Evolutionary conservation across 2,329 filamentous ascomycete species (phyloP).

Genomic region (Aspergillus glaucus): DNA sequence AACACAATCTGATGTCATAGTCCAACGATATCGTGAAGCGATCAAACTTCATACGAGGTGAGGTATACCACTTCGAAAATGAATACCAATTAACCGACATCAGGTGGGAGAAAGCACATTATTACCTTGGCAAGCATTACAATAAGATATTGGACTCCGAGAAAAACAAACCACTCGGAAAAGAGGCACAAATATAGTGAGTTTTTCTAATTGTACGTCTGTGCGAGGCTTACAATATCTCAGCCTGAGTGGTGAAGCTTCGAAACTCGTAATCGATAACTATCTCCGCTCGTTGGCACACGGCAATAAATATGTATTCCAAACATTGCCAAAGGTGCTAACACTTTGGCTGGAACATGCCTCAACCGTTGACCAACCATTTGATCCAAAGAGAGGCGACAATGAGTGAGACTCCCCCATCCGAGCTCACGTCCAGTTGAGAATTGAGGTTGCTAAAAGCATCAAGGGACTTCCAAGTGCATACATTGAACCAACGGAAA

Average conservation of each 20-base stretch:
- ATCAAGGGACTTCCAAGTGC: constrained; percentile 40
- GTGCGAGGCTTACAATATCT: constrained; percentile 14
- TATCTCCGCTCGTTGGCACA: constrained; percentile 80
- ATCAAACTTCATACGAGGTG: constrained; percentile 38
- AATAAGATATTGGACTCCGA: constrained; percentile 92
- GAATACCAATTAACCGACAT: constrained; percentile 4
- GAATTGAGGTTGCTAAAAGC: constrained; percentile 5
- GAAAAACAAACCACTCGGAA: constrained; percentile 65
- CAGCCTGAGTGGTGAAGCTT: constrained; percentile 69
- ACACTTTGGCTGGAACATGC: constrained; percentile 94
- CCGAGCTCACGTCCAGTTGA: background rate
- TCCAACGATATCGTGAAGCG: constrained; percentile 76
- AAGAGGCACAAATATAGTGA: constrained; percentile 66
- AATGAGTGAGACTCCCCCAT: constrained; percentile 30
- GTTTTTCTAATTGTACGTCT: constrained; percentile 7
- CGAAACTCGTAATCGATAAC: constrained; percentile 87
- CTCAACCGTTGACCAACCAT: constrained; percentile 60
- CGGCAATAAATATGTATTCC: constrained; percentile 92
- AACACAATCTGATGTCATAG: constrained; percentile 73
- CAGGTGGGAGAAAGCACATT: constrained; percentile 94
- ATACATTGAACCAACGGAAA: constrained; percentile 48
- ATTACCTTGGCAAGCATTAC: constrained; percentile 94
- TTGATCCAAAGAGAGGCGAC: constrained; percentile 46
- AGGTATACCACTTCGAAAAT: background rate
- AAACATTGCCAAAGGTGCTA: constrained; percentile 83